These are phyloP conservation scores for Diaporthe amygdali DNA, from an alignment of 2,329 filamentous ascomycete genomes.

Conservation along the genomic window DNA sequence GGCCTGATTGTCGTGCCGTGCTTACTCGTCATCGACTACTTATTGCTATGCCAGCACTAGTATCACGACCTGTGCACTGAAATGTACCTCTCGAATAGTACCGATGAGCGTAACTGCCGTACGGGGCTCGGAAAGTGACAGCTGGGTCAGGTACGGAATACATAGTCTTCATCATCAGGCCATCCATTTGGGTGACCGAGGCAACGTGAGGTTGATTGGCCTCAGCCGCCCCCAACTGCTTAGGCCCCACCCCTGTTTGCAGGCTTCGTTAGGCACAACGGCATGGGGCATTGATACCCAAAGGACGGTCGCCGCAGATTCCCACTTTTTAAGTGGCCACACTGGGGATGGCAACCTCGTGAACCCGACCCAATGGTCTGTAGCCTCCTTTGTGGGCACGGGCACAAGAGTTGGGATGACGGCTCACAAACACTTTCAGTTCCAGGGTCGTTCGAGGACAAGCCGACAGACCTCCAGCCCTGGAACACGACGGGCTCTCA, in stretches of 20 bases:
- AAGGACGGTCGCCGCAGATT: background rate
- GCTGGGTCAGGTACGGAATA: constrained; percentile 4
- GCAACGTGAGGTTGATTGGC: constrained; percentile 14
- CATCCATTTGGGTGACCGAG: constrained; percentile 14
- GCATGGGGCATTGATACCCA: constrained; percentile 21
- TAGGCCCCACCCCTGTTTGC: constrained; percentile 13
- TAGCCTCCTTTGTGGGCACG: constrained; percentile 1
- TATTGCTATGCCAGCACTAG: background rate
- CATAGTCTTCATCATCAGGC: constrained; percentile 9
- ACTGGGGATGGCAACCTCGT: constrained; percentile 1
- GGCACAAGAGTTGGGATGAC: constrained; percentile 5
- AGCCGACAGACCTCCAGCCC: background rate
- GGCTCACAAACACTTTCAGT: constrained; percentile 10
- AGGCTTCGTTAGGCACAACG: constrained; percentile 17
- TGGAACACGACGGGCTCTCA: background rate
- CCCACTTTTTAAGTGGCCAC: constrained; percentile 16
- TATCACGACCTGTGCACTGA: background rate
- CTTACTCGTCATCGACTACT: background rate
- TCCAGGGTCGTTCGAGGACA: background rate
- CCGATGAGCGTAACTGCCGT: background rate
- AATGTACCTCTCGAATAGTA: background rate
- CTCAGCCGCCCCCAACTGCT: background rate
- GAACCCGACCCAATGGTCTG: constrained; percentile 9
- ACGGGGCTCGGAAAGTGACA: background rate
- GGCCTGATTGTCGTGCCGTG: background rate